Percentiles rank a stretch among this genome's conserved stretches.
These are phyloP conservation scores for Botrytis galanthina DNA, from an alignment of 2,329 filamentous ascomycete genomes.

Conservation along the genomic window DNA sequence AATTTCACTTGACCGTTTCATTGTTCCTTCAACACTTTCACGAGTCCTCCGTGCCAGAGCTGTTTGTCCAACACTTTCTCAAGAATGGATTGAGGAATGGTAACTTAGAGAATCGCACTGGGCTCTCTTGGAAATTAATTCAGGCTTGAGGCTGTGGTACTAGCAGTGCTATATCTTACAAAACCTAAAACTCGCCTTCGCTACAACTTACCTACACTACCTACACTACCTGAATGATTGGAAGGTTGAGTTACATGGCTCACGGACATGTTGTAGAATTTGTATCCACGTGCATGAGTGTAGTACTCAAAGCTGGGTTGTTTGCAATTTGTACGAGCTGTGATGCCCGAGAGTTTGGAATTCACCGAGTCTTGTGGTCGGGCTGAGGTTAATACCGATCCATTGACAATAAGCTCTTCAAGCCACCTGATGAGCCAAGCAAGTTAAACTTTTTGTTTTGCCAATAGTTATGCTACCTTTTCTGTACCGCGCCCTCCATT, in stretches of 20 bases:
- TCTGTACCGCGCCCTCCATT: background rate
- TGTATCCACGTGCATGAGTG: slow-evolving; percentile 15
- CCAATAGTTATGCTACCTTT: background rate
- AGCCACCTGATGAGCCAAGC: slow-evolving; percentile 5
- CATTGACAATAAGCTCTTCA: background rate
- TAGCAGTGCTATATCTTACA: slow-evolving; percentile 2
- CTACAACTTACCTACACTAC: slow-evolving; percentile 3
- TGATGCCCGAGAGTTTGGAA: slow-evolving; percentile 13
- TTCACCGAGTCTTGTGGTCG: slow-evolving; percentile 14
- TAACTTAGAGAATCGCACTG: background rate
- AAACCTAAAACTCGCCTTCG: background rate
- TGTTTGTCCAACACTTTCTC: background rate
- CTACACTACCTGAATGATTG: background rate
- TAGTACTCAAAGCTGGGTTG: background rate
- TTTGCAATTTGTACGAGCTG: slow-evolving; percentile 9
- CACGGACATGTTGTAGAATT: slow-evolving; percentile 7
- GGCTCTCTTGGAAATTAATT: background rate
- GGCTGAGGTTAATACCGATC: slow-evolving; percentile 14
- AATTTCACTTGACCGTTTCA: background rate
- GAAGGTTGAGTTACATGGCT: slow-evolving; percentile 12
- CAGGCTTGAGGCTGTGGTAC: background rate
- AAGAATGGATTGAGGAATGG: background rate
- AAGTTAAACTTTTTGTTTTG: background rate
- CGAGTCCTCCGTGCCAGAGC: background rate
- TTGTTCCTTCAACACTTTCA: background rate